phyloP scores from a whole-genome alignment of 2,329 filamentous ascomycete species.

The Aspergillus oerlinghausenensis region DNA sequence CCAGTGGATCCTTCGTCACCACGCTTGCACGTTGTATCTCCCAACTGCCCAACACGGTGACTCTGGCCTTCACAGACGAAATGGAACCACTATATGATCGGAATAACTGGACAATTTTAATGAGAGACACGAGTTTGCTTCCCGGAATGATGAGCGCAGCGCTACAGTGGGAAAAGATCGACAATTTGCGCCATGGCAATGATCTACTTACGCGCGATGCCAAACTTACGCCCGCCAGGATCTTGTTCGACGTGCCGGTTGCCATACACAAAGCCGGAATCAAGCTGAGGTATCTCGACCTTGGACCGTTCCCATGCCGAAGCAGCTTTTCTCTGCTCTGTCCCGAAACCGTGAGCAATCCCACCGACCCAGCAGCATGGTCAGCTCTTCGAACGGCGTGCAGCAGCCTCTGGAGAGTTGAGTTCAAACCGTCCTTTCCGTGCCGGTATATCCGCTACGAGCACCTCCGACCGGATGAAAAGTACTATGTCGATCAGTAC shows the following conservation, averaged over 20 bases:
- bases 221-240: background rate
- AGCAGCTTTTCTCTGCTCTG: background rate
- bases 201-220: background rate
- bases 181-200: no score
- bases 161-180: background rate
- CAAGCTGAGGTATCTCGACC: background rate
- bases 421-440: no score
- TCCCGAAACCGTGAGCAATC: background rate
- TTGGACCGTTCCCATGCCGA: background rate
- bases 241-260: background rate
- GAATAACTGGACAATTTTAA: background rate
- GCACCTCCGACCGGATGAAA: background rate
- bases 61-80: background rate
- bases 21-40: background rate
- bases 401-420: background rate
- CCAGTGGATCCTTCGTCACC: background rate
- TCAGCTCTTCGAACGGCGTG: background rate
- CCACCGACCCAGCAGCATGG: background rate
- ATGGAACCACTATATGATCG: background rate
- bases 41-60: background rate
- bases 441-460: background rate
- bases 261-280: background rate
- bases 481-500: background rate
- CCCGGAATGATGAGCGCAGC: background rate
- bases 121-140: background rate